Percentiles rank a stretch among this genome's conserved stretches.
phyloP scores from a whole-genome alignment of 768 basidiomycete genomes.

The Lentinula lateritia region DNA sequence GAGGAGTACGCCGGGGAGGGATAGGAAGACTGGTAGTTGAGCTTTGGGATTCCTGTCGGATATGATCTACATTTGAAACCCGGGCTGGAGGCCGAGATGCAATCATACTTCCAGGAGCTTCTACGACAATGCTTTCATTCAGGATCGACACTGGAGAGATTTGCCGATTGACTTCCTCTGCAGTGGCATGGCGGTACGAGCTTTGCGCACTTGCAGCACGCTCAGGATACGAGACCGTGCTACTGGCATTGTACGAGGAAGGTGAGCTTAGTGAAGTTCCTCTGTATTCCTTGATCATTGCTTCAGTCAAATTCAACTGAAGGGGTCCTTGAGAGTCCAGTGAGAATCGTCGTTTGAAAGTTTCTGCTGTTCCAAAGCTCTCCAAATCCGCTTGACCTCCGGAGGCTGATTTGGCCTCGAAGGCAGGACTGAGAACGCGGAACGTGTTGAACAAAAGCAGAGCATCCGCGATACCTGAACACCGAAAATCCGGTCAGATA shows the following conservation, averaged over 20 bases:
- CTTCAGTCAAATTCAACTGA: background rate
- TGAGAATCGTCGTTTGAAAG: slow-evolving; percentile 1
- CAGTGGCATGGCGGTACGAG: slow-evolving; percentile 13
- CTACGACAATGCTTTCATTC: slow-evolving; percentile 17
- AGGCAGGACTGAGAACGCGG: slow-evolving; percentile 50
- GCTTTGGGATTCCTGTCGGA: slow-evolving; percentile 18
- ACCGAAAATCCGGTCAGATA: background rate
- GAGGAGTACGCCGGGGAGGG: slow-evolving; percentile 27
- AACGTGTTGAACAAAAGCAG: slow-evolving; percentile 65
- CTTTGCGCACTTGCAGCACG: slow-evolving; percentile 16
- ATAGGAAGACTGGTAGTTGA: slow-evolving; percentile 27
- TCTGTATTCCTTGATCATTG: slow-evolving; percentile 9
- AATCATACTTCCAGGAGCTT: slow-evolving; percentile 9
- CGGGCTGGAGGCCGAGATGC: slow-evolving; percentile 1
- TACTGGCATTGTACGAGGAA: background rate
- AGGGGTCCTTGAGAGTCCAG: background rate
- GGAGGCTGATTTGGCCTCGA: slow-evolving; percentile 29
- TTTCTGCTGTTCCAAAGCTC: slow-evolving; percentile 22
- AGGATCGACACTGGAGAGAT: slow-evolving; percentile 20
- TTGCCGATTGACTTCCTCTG: slow-evolving; percentile 17
- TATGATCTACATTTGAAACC: slow-evolving; percentile 12
- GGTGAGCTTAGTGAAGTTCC: background rate
- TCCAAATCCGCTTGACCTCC: slow-evolving; percentile 17
- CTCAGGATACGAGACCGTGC: slow-evolving; percentile 16
- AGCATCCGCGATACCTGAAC: slow-evolving; percentile 58